Percentiles rank a stretch among this genome's conserved stretches.
These are phyloP conservation scores for Gillenia trifoliata DNA, from an alignment of 306 rosid species.

Conservation along the genomic window DNA sequence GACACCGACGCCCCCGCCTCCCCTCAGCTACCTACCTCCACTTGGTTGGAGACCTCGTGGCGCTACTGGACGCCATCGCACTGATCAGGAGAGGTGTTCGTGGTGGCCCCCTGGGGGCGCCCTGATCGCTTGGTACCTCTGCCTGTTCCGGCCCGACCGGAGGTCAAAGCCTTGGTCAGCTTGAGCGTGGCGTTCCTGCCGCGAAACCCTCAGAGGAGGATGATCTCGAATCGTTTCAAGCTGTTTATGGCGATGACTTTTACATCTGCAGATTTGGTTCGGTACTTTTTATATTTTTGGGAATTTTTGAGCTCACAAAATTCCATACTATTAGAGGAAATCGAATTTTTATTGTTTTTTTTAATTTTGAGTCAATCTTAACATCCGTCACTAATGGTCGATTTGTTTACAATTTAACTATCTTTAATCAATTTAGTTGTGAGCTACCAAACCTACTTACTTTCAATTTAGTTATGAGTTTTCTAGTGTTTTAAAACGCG, in stretches of 20 bases:
- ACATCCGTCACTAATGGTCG: no score
- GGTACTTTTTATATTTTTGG: not conserved
- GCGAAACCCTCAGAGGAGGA: slow-evolving; percentile 50
- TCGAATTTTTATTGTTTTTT: no score
- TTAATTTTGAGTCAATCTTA: no score
- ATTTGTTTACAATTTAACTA: no score
- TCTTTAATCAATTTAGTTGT: no score
- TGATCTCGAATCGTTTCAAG: slow-evolving; percentile 36
- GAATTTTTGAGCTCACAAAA: no score
- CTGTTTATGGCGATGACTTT: slow-evolving; percentile 53
- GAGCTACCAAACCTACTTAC: no score
- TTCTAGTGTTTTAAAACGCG: no score
- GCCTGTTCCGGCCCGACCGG: slow-evolving; percentile 59
- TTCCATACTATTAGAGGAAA: no score
- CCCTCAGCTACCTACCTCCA: slow-evolving; percentile 42
- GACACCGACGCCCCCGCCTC: slow-evolving; percentile 48
- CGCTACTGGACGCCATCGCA: slow-evolving; percentile 43
- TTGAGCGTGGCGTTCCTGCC: slow-evolving; percentile 52
- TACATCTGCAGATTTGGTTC: slow-evolving; percentile 72
- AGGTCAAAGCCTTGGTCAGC: slow-evolving; percentile 58
- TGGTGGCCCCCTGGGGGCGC: slow-evolving; percentile 94
- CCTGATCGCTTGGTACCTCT: slow-evolving; percentile 51
- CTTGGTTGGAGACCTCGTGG: slow-evolving; percentile 62
- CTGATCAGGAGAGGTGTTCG: slow-evolving; percentile 54
- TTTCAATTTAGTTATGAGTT: no score